Evolutionary conservation across 371 early-diverging fungal species (phyloP).

Genomic region (Apophysomyces ossiformis): DNA sequence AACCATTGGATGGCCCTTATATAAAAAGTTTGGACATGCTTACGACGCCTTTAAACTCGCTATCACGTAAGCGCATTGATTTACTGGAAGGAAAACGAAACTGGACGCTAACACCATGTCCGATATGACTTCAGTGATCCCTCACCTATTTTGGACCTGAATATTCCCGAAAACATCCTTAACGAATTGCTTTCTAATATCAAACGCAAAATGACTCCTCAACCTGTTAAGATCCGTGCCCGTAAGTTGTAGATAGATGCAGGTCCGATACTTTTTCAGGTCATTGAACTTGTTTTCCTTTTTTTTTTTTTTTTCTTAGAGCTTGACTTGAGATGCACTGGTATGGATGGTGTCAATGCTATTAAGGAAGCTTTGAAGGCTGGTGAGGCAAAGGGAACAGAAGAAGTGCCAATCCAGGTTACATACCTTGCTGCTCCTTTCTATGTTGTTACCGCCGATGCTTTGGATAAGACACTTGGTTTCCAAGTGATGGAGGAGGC

Average conservation of each 20-base stretch:
- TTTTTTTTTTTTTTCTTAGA: constrained; percentile 51
- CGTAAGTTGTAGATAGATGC: constrained; percentile 46
- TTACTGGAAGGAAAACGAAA: not conserved
- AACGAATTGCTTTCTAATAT: constrained; percentile 88
- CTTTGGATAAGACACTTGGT: constrained; percentile 87
- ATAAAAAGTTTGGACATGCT: constrained; percentile 97
- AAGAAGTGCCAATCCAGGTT: constrained; percentile 85
- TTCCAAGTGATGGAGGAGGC: constrained; percentile 91
- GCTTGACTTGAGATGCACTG: constrained; percentile 96
- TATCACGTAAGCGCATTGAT: constrained; percentile 66
- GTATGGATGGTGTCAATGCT: constrained; percentile 97
- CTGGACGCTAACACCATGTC: not conserved
- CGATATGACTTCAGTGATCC: constrained; percentile 67
- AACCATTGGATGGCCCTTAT: constrained; percentile 96
- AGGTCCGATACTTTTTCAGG: not conserved
- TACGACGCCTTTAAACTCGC: constrained; percentile 97
- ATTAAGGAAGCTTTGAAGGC: constrained; percentile 93
- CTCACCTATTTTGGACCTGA: constrained; percentile 85
- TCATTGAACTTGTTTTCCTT: not conserved
- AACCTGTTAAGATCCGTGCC: constrained; percentile 96
- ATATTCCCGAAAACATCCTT: constrained; percentile 64
- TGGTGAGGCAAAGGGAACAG: constrained; percentile 87
- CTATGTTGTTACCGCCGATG: constrained; percentile 92
- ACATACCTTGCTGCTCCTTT: constrained; percentile 87
- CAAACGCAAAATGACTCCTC: constrained; percentile 91